These are phyloP conservation scores for Camellia granthamiana DNA, from an alignment of 148 eudicot species.

Conservation along the genomic window DNA sequence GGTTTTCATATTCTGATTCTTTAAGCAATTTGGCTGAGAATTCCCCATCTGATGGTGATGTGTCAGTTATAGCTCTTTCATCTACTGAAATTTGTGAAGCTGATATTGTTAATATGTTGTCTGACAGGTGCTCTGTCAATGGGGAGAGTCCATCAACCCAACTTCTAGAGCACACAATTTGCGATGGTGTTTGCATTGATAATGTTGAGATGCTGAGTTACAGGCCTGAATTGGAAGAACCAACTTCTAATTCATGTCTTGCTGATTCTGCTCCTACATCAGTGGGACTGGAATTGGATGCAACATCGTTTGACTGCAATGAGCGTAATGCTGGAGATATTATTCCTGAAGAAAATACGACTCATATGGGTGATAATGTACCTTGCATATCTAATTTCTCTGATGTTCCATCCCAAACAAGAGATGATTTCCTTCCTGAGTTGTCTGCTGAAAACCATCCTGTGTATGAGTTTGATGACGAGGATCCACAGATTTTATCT, in stretches of 20 bases:
- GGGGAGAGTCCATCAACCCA: constrained; percentile 29
- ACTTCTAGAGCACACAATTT: constrained; percentile 15
- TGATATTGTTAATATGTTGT: constrained; percentile 25
- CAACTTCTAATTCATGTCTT: constrained; percentile 26
- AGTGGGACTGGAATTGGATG: constrained; percentile 22
- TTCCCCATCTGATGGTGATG: constrained; percentile 24
- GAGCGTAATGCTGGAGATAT: no score
- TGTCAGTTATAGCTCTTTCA: constrained; percentile 21
- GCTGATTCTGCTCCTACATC: constrained; percentile 20
- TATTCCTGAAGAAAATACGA: constrained; percentile 23
- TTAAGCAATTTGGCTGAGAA: constrained; percentile 40
- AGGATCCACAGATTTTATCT: constrained; percentile 22
- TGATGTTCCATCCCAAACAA: constrained; percentile 16
- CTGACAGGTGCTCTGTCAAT: constrained; percentile 22
- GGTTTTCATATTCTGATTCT: constrained; percentile 53
- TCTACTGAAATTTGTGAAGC: constrained; percentile 28
- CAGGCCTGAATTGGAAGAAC: constrained; percentile 29
- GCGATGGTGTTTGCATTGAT: constrained; percentile 12
- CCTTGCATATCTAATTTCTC: constrained; percentile 19
- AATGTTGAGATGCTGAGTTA: constrained; percentile 9
- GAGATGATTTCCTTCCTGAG: constrained; percentile 21
- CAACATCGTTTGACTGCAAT: no score
- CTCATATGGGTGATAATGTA: constrained; percentile 12
- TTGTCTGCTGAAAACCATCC: constrained; percentile 23
- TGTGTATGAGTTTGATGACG: constrained; percentile 27